phyloP scores from a whole-genome alignment of 768 basidiomycete species.

The Pleurotus giganteus region DNA sequence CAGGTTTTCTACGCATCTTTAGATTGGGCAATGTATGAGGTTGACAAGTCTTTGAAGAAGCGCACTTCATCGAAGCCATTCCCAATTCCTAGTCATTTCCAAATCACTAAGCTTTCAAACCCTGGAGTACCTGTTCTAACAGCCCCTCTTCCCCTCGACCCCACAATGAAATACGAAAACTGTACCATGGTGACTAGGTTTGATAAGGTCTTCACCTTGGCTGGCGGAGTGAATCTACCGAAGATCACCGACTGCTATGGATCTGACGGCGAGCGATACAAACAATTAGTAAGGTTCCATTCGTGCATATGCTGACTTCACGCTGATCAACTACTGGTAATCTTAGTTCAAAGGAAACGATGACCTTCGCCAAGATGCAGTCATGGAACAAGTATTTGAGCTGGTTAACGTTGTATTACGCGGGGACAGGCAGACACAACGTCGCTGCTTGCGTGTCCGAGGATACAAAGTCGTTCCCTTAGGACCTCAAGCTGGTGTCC shows the following conservation, averaged over 20 bases:
- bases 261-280: conserved; percentile 60
- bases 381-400: conserved; percentile 98
- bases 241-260: conserved; percentile 78
- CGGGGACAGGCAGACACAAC: conserved; percentile 72
- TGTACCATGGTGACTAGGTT: conserved; percentile 73
- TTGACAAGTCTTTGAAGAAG: conserved; percentile 26
- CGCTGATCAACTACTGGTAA: not conserved
- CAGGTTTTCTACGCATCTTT: conserved; percentile 62
- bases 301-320: not conserved
- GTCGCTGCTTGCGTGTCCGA: conserved; percentile 70
- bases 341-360: conserved; percentile 88
- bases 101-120: conserved; percentile 47
- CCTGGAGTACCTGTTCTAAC: conserved; percentile 87
- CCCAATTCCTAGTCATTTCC: conserved; percentile 42
- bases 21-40: conserved; percentile 67
- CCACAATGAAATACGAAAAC: conserved; percentile 61
- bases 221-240: conserved; percentile 81
- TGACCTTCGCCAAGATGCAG: conserved; percentile 94
- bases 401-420: conserved; percentile 79
- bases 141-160: conserved; percentile 63
- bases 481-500: conserved; percentile 71
- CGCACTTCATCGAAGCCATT: conserved; percentile 21
- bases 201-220: conserved; percentile 51
- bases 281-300: conserved; percentile 66
- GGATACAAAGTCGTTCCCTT: conserved; percentile 91